These are phyloP conservation scores for Harringtonia lauricola DNA, from an alignment of 2,329 filamentous ascomycete genomes.

Conservation along the genomic window DNA sequence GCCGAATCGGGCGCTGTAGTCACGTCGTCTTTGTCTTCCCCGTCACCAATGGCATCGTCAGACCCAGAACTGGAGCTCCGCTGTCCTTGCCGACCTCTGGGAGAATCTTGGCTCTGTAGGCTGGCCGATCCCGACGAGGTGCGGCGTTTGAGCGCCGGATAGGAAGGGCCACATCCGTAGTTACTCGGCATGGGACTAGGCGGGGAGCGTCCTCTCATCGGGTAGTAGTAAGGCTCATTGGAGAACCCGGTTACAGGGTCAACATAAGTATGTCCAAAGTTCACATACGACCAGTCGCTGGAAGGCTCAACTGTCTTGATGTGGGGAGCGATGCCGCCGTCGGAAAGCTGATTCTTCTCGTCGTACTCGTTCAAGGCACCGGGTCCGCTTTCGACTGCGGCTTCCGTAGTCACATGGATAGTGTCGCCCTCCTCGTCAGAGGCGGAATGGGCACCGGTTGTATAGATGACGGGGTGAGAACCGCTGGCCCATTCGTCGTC, in stretches of 20 bases:
- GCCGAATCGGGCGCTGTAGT: too few relatives aligned
- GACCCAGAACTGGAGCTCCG: too few relatives aligned
- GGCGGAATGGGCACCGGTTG: conserved; percentile 20
- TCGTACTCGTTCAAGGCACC: neutral
- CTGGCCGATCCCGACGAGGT: too few relatives aligned
- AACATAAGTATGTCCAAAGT: conserved; percentile 23
- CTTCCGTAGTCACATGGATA: conserved; percentile 13
- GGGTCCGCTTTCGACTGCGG: neutral
- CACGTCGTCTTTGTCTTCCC: too few relatives aligned
- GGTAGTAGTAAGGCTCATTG: conserved; percentile 33
- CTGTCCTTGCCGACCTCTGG: too few relatives aligned
- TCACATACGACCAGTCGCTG: conserved; percentile 31
- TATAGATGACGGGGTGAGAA: conserved; percentile 9
- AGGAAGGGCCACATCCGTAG: too few relatives aligned
- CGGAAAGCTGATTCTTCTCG: neutral
- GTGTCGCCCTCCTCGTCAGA: conserved; percentile 28
- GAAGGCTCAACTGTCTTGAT: conserved; percentile 30
- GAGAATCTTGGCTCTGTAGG: too few relatives aligned
- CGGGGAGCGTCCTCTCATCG: conserved; percentile 40
- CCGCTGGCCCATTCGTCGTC: conserved; percentile 10
- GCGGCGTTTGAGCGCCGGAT: too few relatives aligned
- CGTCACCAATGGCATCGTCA: too few relatives aligned
- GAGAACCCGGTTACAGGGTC: conserved; percentile 22
- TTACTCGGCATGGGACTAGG: conserved; percentile 34
- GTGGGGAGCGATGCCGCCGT: conserved; percentile 20